These are phyloP conservation scores for Jackrogersella multiformis DNA, from an alignment of 495 filamentous ascomycete genomes.

Conservation along the genomic window DNA sequence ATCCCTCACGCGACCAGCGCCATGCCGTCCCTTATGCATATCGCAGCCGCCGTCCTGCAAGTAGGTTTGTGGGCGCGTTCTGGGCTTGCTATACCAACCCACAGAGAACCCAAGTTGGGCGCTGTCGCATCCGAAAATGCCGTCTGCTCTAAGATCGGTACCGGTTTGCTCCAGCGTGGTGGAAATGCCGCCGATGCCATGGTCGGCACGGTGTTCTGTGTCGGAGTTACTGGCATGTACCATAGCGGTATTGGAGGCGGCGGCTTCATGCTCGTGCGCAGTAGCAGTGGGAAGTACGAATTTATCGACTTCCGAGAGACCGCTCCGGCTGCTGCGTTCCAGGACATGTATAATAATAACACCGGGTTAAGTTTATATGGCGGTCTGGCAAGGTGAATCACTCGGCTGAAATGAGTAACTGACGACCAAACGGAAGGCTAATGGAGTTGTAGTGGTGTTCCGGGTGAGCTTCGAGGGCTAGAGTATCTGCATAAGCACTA, in stretches of 20 bases:
- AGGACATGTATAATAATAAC: conserved; percentile 79
- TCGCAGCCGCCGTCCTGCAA: conserved; percentile 37
- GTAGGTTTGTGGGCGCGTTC: conserved; percentile 28
- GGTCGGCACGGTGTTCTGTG: conserved; percentile 68
- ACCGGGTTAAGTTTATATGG: conserved; percentile 54
- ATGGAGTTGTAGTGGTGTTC: conserved; percentile 66
- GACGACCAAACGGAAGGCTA: not conserved
- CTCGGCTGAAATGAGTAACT: not conserved
- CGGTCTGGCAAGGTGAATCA: conserved; percentile 67
- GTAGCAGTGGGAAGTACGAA: conserved; percentile 67
- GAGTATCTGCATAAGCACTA: conserved; percentile 77
- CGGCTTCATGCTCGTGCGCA: conserved; percentile 79
- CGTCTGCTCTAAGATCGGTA: conserved; percentile 75
- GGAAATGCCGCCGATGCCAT: conserved; percentile 76
- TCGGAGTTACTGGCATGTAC: conserved; percentile 77
- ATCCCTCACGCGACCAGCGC: not conserved
- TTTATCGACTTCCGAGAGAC: conserved; percentile 84
- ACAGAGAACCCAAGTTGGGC: conserved; percentile 53
- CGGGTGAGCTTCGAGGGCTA: conserved; percentile 79
- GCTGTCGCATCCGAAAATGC: conserved; percentile 77
- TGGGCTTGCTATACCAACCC: conserved; percentile 17
- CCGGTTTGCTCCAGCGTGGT: conserved; percentile 68
- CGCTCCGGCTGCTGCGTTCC: conserved; percentile 75
- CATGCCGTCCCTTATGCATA: conserved; percentile 41
- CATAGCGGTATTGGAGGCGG: conserved; percentile 82